Base-by-base conservation (phyloP, 2,329 filamentous ascomycete species). In the Aspergillus vadensis region DNA sequence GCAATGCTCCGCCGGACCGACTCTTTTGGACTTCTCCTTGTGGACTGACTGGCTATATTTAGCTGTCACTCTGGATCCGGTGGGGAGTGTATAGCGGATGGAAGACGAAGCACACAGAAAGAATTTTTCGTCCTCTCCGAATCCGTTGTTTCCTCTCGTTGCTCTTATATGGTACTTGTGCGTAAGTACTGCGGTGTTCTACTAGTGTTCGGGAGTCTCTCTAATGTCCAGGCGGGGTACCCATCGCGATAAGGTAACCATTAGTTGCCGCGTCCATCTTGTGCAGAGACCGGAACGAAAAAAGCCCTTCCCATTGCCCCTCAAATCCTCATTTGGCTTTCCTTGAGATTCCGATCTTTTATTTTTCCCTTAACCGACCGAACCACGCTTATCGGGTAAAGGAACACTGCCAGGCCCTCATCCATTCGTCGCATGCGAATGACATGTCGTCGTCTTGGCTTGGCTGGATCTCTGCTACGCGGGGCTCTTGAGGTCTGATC, bases 321-420 rank as follows among this genome's bases (percentile, higher is more conserved):
- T 55, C 53, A 23, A 15, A 17, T 54, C n/a, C 32, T n/a, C 39
- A 32, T 12, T 21, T 27, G 25, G 30, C 50, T 43, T 54, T 51
- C 32, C 41, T 48, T 14, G 25, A 41, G 15, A 32, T 60, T 47
- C 27, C 56, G 36, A 55, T 57, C 19, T 57, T 41, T 10, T 55
- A 27, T 54, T 65, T 64, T 60, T 51, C 14, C 47, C 36, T 47
- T 63, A 65, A 63, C 64, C 64, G 64, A 66, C 63, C 54, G 61
- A 65, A 56, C 60, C 64, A 66, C 63, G 64, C 63, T 63, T 65
- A 65, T 66, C 63, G 52, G 57, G 52, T 43, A 41, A 47, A 30
- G 39, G 49, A 53, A 58, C 15, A 19, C 47, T 7, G 21, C 25
- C 55, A 49, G 48, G 19, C 12, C 48, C 41, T 61, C 63, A 63